Conservation (phyloP, 2,329 filamentous ascomycete species). For the Cladosporium sphaerospermum region DNA sequence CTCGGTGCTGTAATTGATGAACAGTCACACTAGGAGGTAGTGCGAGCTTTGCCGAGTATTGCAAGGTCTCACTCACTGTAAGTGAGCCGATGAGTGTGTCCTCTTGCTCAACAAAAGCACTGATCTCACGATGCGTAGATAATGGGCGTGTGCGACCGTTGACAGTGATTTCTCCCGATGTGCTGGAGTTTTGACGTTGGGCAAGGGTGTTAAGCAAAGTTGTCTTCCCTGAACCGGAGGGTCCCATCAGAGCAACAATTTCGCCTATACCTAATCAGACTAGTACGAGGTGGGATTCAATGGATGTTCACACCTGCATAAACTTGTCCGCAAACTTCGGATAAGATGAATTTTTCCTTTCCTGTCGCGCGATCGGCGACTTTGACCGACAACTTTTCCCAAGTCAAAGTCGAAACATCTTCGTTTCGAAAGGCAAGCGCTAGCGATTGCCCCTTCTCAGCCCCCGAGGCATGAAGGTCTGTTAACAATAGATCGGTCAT, state of each 20-base stretch:
- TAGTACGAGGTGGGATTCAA: too few species aligned
- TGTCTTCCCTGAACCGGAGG: slow-evolving; percentile 67
- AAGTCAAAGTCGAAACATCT: slow-evolving; percentile 55
- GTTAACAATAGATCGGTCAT: too few species aligned
- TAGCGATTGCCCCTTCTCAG: neutral
- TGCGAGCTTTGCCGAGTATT: slow-evolving; percentile 67
- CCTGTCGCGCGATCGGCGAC: slow-evolving; percentile 63
- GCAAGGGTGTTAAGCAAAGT: slow-evolving; percentile 77
- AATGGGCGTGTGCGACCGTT: slow-evolving; percentile 55
- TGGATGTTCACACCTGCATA: slow-evolving; percentile 46
- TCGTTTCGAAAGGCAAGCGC: slow-evolving; percentile 46
- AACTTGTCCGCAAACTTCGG: slow-evolving; percentile 49
- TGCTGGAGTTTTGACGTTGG: slow-evolving; percentile 51
- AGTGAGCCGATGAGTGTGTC: slow-evolving; percentile 76
- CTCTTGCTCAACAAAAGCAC: slow-evolving; percentile 79
- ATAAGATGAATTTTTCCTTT: slow-evolving; percentile 52
- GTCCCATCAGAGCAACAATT: slow-evolving; percentile 75
- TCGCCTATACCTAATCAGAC: too few species aligned
- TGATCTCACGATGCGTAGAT: slow-evolving; percentile 57
- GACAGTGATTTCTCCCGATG: slow-evolving; percentile 51
- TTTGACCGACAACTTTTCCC: slow-evolving; percentile 58
- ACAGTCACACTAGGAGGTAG: slow-evolving; percentile 47
- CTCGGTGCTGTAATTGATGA: slow-evolving; percentile 54
- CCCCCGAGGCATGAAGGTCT: too few species aligned
- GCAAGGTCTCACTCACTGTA: slow-evolving; percentile 71